Percentiles rank a stretch among this genome's conserved stretches.
Conservation (phyloP, 2,329 filamentous ascomycete genomes). For the Lachnellula subtilissima region DNA sequence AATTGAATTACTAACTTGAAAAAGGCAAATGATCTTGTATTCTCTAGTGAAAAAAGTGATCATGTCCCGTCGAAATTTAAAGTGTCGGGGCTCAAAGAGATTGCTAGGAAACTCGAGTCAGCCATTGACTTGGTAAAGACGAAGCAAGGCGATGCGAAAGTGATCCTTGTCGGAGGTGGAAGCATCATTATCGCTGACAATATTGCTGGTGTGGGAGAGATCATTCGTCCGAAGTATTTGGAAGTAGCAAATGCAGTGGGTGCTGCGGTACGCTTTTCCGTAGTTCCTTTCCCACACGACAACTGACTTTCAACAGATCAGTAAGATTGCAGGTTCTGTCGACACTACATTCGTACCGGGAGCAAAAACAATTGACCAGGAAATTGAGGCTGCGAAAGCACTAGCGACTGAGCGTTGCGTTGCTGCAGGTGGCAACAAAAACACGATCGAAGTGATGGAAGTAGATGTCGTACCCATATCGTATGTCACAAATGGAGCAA, state of each 20-base stretch:
- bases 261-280: constrained; percentile 43
- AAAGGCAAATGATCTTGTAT: constrained; percentile 26
- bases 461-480: constrained; percentile 27
- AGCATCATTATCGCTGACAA: constrained; percentile 43
- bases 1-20: constrained; percentile 33
- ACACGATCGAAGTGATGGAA: constrained; percentile 28
- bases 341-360: constrained; percentile 27
- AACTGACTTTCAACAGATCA: constrained; percentile 20
- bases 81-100: constrained; percentile 18
- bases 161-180: constrained; percentile 55
- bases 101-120: constrained; percentile 42
- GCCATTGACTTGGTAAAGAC: constrained; percentile 54
- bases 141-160: constrained; percentile 45
- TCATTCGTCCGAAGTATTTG: constrained; percentile 47
- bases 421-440: constrained; percentile 24
- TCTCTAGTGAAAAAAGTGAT: constrained; percentile 4
- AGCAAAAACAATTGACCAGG: constrained; percentile 19
- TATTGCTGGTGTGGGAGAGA: constrained; percentile 45
- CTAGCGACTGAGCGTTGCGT: constrained; percentile 25
- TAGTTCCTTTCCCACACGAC: neutral
- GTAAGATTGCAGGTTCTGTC: constrained; percentile 27
- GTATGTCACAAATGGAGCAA: constrained; percentile 29
- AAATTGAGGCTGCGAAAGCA: constrained; percentile 23
- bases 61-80: constrained; percentile 13
- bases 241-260: constrained; percentile 57